Evolutionary conservation across 2,329 filamentous ascomycete species (phyloP).

Genomic region (Alternaria sp.): DNA sequence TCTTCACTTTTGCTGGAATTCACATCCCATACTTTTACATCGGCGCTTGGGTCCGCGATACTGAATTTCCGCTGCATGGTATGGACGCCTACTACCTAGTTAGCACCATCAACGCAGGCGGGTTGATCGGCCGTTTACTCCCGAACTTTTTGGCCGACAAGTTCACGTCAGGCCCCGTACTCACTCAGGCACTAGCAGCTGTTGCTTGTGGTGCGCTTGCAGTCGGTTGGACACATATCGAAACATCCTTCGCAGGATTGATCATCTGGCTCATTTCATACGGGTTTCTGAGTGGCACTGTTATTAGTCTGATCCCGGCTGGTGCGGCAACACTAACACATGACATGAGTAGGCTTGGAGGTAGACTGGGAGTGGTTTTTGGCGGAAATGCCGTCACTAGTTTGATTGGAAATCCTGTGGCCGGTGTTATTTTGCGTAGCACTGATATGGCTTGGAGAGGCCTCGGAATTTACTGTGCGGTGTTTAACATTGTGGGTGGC

Average conservation of each 20-base stretch:
- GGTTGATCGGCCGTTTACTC: slow-evolving; percentile 55
- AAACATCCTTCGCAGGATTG: slow-evolving; percentile 23
- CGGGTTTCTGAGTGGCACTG: slow-evolving; percentile 27
- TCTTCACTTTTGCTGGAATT: slow-evolving; percentile 26
- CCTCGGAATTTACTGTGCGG: slow-evolving; percentile 20
- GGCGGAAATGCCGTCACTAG: slow-evolving; percentile 33
- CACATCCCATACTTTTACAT: slow-evolving; percentile 30
- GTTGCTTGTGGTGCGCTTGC: slow-evolving; percentile 61
- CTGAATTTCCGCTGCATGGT: slow-evolving; percentile 15
- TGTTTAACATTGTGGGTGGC: slow-evolving; percentile 21
- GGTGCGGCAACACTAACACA: slow-evolving; percentile 28
- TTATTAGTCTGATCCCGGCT: slow-evolving; percentile 31
- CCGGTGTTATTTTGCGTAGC: slow-evolving; percentile 28
- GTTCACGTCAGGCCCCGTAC: slow-evolving; percentile 58
- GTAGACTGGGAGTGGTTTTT: slow-evolving; percentile 34
- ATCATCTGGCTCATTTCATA: slow-evolving; percentile 27
- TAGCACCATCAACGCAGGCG: slow-evolving; percentile 26
- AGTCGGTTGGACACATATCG: slow-evolving; percentile 21
- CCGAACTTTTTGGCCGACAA: slow-evolving; percentile 63
- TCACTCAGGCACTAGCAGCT: slow-evolving; percentile 56
- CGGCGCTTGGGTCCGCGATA: slow-evolving; percentile 21
- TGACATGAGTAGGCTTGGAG: slow-evolving; percentile 33
- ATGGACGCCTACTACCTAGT: slow-evolving; percentile 22
- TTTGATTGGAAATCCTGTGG: slow-evolving; percentile 36
- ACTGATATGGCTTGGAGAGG: slow-evolving; percentile 15